phyloP scores from a whole-genome alignment of 1,139 yeast genomes.

The Candida neerlandica region DNA sequence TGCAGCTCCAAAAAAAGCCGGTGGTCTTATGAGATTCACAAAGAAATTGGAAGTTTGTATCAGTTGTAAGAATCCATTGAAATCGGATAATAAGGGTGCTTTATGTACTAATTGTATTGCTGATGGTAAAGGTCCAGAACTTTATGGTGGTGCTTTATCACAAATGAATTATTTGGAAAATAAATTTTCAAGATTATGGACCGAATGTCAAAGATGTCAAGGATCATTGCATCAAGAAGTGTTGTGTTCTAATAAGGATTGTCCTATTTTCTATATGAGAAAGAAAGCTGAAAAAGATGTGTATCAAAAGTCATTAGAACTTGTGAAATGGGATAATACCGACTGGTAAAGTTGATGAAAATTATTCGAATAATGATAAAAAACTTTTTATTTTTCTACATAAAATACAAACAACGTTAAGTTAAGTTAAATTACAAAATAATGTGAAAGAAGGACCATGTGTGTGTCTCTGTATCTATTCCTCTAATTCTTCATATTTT shows the following conservation, averaged over 20 bases:
- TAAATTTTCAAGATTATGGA: constrained; percentile 90
- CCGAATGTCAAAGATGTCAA: constrained; percentile 97
- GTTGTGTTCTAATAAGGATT: constrained; percentile 90
- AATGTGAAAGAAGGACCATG: too few species aligned
- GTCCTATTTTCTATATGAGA: constrained; percentile 97
- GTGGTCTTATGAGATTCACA: constrained; percentile 90
- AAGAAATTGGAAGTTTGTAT: constrained; percentile 87
- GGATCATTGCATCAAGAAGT: constrained; percentile 96
- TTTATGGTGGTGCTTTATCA: constrained; percentile 78
- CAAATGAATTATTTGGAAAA: constrained; percentile 80
- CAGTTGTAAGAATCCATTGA: constrained; percentile 82
- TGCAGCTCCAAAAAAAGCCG: constrained; percentile 57
- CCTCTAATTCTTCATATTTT: constrained; percentile 48
- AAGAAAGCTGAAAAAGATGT: constrained; percentile 92
- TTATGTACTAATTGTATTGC: constrained; percentile 78
- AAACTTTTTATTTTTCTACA: background rate
- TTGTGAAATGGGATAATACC: constrained; percentile 71
- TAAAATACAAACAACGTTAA: constrained; percentile 2
- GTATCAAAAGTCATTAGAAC: constrained; percentile 64
- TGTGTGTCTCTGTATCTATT: too few species aligned
- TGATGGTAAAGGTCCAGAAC: constrained; percentile 74
- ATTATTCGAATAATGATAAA: background rate
- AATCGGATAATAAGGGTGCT: constrained; percentile 67
- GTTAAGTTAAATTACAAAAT: too few species aligned
- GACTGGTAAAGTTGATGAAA: constrained; percentile 42